Base-by-base conservation (phyloP, 1,284 basidiomycete species). In the Microbotryum silenes-acaulis region DNA sequence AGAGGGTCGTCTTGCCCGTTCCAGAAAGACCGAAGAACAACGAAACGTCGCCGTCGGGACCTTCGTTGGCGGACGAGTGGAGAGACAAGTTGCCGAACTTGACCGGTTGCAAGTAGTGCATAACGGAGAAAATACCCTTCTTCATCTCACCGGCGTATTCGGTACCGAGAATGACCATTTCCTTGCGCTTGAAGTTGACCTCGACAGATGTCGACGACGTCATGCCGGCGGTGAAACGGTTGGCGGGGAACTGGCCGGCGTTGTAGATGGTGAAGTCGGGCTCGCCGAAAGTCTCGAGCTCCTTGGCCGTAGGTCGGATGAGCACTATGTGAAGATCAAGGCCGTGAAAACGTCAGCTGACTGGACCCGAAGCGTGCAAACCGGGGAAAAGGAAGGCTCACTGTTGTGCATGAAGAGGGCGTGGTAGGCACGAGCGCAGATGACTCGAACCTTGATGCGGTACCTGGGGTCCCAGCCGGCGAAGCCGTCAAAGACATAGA, bases 61-160 rank as follows among this genome's bases (percentile, higher is more conserved):
- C 94, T 72, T 96, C 89, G 77, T 99, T 99, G 71, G 92, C 92
- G 54, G 92, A 97, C n/a, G 96, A 97, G 81, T 99, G 96, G 62
- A 99, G 84, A 42, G 93, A 97, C 64, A 99, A 85, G 77, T 97
- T 92, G 63, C 91, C 91, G 75, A 96, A 98, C 78, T 97, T 97
- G 82, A 98, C 88, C 23, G 96, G 94, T 81, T 96, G 91, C 69
- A 99, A 83, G 79, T 98, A 99, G 81, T 99, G 96, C 96, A 99
- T 99, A 74, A 99, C 93, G 57, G 89, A 92, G 82, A 99, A 98
- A 77, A 99, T 90, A 77, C 96, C 96, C 85, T 98, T 98, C 83
- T 99, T 99, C 96, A 98, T 99, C 81, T 99, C 96, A 68, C 96
- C 96, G 57, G 96, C 96, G 77, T 98, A 98, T 77, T 98, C 94